Base-by-base conservation (phyloP, 2,329 filamentous ascomycete species). In the Alternaria brassicae region DNA sequence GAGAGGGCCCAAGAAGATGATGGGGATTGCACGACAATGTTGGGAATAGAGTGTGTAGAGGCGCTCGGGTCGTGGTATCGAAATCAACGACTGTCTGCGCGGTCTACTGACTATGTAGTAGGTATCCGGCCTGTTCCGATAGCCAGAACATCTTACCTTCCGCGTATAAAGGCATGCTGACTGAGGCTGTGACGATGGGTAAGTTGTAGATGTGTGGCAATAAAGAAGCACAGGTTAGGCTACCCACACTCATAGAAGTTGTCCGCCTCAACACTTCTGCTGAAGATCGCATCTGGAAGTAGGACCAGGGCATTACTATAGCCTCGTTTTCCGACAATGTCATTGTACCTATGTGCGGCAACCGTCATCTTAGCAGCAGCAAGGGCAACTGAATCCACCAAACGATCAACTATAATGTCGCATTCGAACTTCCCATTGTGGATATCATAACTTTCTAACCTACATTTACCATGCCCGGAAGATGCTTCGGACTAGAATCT, bases 1-100 rank as follows among this genome's bases (percentile, higher is more conserved):
- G 48, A 51, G 23, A 51, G 48, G 9, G 48, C 48, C 12, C n/a
- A 19, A 40, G 48, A 51, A 13, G 48, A 51, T 19, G 36, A 51
- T 27, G 36, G 48, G 48, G 36, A 51, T 51, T 51, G 36, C 12
- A 51, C 10, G 34, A 51, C 10, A 3, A 51, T 51, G 48, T 23
- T 51, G 2, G 34, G 48, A 40, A 23, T 5, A 37, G 48, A 39
- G 12, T 51, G 48, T 19, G 48, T 51, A 34, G 25, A 40, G 25
- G 48, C 48, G 23, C 48, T 51, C 17, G 17, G 40, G 34, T 17
- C 25, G 13, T 34, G 19, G 19, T 48, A 48, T 28, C 28, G 19
- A 48, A 12, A 17, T n/a, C 30, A 34, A 34, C 4, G 12, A n/a
- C 15, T 15, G 8, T 7, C 17, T 27, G 5, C 13, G 23, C 25